Base-by-base conservation (phyloP, 768 basidiomycete species). In the Phlebiopsis flavidoalba region DNA sequence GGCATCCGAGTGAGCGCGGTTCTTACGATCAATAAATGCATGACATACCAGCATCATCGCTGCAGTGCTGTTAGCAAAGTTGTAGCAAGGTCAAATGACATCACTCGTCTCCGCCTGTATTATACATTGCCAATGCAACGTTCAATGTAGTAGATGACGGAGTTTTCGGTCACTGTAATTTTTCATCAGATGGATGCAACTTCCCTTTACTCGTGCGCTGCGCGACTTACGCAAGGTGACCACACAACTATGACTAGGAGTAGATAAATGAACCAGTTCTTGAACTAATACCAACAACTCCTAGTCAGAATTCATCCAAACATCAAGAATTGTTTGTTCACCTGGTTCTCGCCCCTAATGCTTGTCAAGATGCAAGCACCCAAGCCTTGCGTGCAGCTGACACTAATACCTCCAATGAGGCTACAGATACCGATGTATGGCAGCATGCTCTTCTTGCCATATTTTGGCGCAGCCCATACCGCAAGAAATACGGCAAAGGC, bases 81-180 rank as follows among this genome's bases (percentile, higher is more conserved):
- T 49, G 15, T 3, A 21, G 37, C 15, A 43, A 46, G 19, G 31
- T 46, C 40, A 22, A 48, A 17, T 8, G 26, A 55, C 24, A 36
- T 10, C 63, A 64, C 84, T 54, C 61, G n/a, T n/a, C n/a, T n/a
- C n/a, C n/a, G 86, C 87, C 88, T 51, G 89, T 90, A 73, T 95
- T 95, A 79, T 92, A 97, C 53, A 95, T 74, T 49, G 93, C 95
- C 55, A 98, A 83, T 3, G 95, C 95, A 57, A 95, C 86, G 73
- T 95, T 96, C 60, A 97, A 81, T n/a, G 74, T 93, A 97, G 73
- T 91, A 95, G 66, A 96, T 89, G n/a, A n/a, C n/a, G n/a, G n/a
- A n/a, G n/a, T n/a, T n/a, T 71, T 96, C 94, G 58, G 86, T 85
- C 49, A 93, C 87, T 89, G 61, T 14, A 48, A 21, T 54, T 7